phyloP scores from a whole-genome alignment of 495 filamentous ascomycete genomes.

The Trichoderma asperelloides region DNA sequence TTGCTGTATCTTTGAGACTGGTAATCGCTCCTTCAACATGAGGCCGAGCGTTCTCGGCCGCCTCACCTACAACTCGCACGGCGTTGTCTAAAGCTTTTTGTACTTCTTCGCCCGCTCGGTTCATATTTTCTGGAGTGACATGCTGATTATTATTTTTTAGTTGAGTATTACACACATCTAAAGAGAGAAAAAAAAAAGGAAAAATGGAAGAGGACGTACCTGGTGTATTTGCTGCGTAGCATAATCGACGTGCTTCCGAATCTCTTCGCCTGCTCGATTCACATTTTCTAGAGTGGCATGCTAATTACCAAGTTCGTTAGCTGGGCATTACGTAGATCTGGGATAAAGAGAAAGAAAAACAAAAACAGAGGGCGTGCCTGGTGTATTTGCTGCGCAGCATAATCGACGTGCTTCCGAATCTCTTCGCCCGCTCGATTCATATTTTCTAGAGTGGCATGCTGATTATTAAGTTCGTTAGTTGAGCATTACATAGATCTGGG shows the following conservation, averaged over 20 bases:
- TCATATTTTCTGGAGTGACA: background rate
- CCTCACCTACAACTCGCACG: too few relatives aligned
- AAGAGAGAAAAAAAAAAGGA: background rate
- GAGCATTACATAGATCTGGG: background rate
- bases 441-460: background rate
- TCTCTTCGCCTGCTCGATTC: background rate
- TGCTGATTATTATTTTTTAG: background rate
- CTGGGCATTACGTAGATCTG: background rate
- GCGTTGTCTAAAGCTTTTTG: background rate
- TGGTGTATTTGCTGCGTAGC: background rate
- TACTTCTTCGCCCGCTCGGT: background rate
- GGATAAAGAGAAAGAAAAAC: background rate
- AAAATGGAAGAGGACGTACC: background rate
- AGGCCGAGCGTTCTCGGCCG: too few relatives aligned
- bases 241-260: background rate
- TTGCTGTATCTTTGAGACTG: background rate
- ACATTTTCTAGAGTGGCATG: background rate
- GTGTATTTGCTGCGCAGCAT: background rate
- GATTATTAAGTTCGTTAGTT: background rate
- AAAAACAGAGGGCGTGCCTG: background rate
- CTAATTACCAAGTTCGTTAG: background rate
- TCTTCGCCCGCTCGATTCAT: background rate
- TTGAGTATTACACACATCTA: background rate
- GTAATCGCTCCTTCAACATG: too few relatives aligned
- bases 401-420: background rate